Evolutionary conservation across 768 basidiomycete genomes (phyloP).

Genomic region (Omphalotus guepiniiformis): DNA sequence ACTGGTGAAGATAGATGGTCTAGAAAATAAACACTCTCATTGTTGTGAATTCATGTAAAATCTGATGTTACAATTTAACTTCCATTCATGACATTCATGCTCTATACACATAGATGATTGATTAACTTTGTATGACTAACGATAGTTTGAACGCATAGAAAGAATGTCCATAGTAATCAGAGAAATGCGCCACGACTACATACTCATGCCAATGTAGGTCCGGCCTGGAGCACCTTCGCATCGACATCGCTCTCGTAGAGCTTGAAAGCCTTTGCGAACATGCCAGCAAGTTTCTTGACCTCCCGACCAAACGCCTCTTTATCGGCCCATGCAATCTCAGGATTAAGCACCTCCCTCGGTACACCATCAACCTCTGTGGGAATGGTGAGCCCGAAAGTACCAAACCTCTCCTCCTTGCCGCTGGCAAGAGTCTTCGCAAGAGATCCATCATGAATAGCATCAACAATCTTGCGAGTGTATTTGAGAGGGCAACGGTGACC

Average conservation of each 20-base stretch:
- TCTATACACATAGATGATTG: too few relatives aligned
- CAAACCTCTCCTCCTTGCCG: conserved; percentile 83
- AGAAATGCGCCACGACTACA: conserved; percentile 49
- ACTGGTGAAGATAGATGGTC: conserved; percentile 79
- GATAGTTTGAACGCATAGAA: not conserved
- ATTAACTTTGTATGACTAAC: not conserved
- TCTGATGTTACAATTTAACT: too few relatives aligned
- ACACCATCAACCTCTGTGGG: conserved; percentile 83
- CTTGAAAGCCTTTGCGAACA: conserved; percentile 94
- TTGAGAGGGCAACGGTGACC: conserved; percentile 97
- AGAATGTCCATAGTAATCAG: not conserved
- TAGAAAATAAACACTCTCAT: conserved; percentile 56
- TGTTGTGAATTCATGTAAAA: too few relatives aligned
- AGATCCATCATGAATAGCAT: conserved; percentile 92
- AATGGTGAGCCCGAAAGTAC: conserved; percentile 78
- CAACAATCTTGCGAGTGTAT: conserved; percentile 93
- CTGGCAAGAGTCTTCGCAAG: conserved; percentile 83
- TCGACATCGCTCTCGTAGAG: conserved; percentile 87
- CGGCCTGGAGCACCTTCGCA: conserved; percentile 75
- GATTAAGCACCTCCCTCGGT: conserved; percentile 88
- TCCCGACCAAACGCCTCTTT: conserved; percentile 89
- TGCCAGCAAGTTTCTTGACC: conserved; percentile 80
- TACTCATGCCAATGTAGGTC: too few relatives aligned
- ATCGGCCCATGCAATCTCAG: conserved; percentile 80
- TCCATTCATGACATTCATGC: too few relatives aligned